A percentile compares a stretch with the other conserved stretches of the same genome.
Evolutionary conservation across 768 basidiomycete species (phyloP).

Genomic region (Kwoniella mangroviensis): DNA sequence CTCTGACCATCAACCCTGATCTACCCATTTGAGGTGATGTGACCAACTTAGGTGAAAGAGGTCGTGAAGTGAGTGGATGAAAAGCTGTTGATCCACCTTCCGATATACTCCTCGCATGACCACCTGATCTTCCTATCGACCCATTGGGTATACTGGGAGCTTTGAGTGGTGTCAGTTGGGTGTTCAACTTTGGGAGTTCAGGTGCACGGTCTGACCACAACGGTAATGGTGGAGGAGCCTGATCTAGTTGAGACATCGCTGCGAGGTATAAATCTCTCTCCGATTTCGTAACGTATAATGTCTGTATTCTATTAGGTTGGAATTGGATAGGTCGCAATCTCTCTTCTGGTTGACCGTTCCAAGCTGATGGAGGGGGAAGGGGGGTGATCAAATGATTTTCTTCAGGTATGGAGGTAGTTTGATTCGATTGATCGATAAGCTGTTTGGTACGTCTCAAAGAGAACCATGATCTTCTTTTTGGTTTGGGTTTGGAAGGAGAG

Average conservation of each 20-base stretch:
- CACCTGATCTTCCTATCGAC: background rate
- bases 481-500: background rate
- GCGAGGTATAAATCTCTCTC: conserved; percentile 50
- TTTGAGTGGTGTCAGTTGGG: conserved; percentile 8
- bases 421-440: background rate
- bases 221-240: conserved; percentile 40
- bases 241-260: conserved; percentile 50
- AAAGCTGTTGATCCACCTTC: conserved; percentile 3
- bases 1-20: conserved; percentile 37
- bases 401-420: background rate
- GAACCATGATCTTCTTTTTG: conserved; percentile 25
- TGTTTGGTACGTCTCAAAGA: conserved; percentile 7
- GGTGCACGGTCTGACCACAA: conserved; percentile 49
- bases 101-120: conserved; percentile 13
- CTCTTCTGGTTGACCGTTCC: conserved; percentile 11
- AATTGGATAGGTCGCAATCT: conserved; percentile 38
- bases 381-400: background rate
- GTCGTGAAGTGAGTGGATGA: conserved; percentile 18
- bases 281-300: conserved; percentile 47
- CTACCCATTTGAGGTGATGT: conserved; percentile 36
- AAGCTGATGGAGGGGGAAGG: conserved; percentile 14
- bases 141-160: conserved; percentile 7
- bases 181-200: conserved; percentile 26
- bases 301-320: conserved; percentile 39
- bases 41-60: conserved; percentile 41